phyloP scores from a whole-genome alignment of 2,329 filamentous ascomycete genomes.

The Claviceps sp. region DNA sequence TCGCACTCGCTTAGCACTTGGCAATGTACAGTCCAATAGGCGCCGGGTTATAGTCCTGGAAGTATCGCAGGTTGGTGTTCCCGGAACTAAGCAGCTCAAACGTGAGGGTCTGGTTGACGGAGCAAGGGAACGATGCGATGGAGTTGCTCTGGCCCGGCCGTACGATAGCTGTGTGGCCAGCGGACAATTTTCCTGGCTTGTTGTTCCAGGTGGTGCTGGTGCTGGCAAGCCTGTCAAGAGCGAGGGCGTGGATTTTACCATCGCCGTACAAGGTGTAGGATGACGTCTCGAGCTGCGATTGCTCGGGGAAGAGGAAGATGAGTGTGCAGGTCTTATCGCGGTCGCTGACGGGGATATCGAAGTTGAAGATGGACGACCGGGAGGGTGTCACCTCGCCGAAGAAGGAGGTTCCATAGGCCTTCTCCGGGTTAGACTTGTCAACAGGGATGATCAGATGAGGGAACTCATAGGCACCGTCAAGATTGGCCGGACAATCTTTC shows the following conservation, averaged over 20 bases:
- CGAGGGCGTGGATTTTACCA: slow-evolving; percentile 39
- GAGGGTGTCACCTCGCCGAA: slow-evolving; percentile 40
- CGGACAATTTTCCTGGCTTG: slow-evolving; percentile 29
- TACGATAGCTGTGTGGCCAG: slow-evolving; percentile 30
- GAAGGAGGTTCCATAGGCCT: slow-evolving; percentile 37
- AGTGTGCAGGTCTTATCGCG: slow-evolving; percentile 47
- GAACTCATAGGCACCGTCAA: slow-evolving; percentile 35
- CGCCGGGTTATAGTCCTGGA: slow-evolving; percentile 47
- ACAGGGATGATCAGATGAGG: slow-evolving; percentile 52
- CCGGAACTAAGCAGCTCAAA: slow-evolving; percentile 36
- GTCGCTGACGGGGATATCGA: slow-evolving; percentile 44
- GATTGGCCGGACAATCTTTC: slow-evolving; percentile 27
- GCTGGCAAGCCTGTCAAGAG: slow-evolving; percentile 31
- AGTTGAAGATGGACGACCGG: slow-evolving; percentile 52
- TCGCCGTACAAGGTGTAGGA: slow-evolving; percentile 33
- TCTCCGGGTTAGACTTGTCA: slow-evolving; percentile 37
- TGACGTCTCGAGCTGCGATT: slow-evolving; percentile 45
- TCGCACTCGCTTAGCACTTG: slow-evolving; percentile 12
- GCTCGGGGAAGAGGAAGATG: slow-evolving; percentile 48
- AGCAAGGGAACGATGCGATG: slow-evolving; percentile 40
- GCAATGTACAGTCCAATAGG: slow-evolving; percentile 28
- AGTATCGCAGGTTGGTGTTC: slow-evolving; percentile 41
- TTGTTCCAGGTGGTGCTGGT: slow-evolving; percentile 37
- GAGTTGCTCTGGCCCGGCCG: slow-evolving; percentile 40
- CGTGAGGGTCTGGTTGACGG: slow-evolving; percentile 34